These are phyloP conservation scores for Tuber umbilicatum DNA, from an alignment of 495 filamentous ascomycete species.

Conservation along the genomic window DNA sequence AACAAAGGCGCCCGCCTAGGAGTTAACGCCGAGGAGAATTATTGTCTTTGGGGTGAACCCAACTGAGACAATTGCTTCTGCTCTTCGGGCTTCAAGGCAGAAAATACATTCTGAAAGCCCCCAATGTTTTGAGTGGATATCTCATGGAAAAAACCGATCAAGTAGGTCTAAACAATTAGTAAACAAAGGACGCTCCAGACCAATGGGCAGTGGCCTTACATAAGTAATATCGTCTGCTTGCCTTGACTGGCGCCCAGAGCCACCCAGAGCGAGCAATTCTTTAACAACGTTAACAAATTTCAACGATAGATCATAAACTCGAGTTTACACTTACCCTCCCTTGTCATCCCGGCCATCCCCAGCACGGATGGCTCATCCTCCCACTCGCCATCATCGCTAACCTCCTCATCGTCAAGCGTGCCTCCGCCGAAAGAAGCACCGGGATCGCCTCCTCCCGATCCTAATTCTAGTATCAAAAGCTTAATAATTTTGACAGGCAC, in stretches of 20 bases:
- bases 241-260: slow-evolving; percentile 52
- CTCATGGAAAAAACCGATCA: slow-evolving; percentile 73
- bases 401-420: slow-evolving; percentile 51
- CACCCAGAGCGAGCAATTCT: slow-evolving; percentile 73
- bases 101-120: slow-evolving; percentile 68
- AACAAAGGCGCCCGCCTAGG: neutral
- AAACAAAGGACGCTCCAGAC: slow-evolving; percentile 2
- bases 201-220: slow-evolving; percentile 20
- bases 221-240: slow-evolving; percentile 81
- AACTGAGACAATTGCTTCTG: slow-evolving; percentile 45
- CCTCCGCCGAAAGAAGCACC: slow-evolving; percentile 43
- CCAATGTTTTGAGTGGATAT: slow-evolving; percentile 59
- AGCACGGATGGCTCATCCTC: slow-evolving; percentile 74
- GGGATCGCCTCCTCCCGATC: slow-evolving; percentile 54
- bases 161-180: slow-evolving; percentile 54
- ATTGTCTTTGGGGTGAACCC: slow-evolving; percentile 17
- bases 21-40: neutral
- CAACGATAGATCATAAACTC: neutral
- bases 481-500: slow-evolving; percentile 93
- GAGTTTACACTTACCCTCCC: slow-evolving; percentile 29
- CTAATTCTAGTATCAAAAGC: slow-evolving; percentile 83
- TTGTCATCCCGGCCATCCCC: slow-evolving; percentile 58
- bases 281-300: slow-evolving; percentile 10
- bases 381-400: slow-evolving; percentile 72
- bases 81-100: slow-evolving; percentile 62